Conservation (phyloP, 768 basidiomycete genomes). For the Hemileccinum rubropunctum region DNA sequence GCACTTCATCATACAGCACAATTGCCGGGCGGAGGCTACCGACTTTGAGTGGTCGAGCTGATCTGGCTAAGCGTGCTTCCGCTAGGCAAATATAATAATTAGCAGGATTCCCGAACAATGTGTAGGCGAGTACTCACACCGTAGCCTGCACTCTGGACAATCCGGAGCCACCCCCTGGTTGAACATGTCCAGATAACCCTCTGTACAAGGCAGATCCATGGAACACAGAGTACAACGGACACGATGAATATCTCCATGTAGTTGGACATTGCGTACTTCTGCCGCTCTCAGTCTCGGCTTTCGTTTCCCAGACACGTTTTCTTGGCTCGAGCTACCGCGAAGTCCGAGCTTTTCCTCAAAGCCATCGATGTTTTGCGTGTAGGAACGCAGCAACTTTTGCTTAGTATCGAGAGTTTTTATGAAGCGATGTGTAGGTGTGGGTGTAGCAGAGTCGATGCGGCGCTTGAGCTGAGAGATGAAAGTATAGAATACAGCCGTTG, state of each 20-base stretch:
- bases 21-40: constrained; percentile 92
- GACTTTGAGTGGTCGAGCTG: constrained; percentile 72
- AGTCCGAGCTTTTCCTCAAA: constrained; percentile 83
- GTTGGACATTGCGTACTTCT: constrained; percentile 84
- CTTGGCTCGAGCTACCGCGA: constrained; percentile 58
- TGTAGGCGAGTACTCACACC: constrained; percentile 56
- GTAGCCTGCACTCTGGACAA: constrained; percentile 80
- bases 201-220: constrained; percentile 67
- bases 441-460: constrained; percentile 75
- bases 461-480: constrained; percentile 91
- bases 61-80: constrained; percentile 75
- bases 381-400: constrained; percentile 82
- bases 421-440: constrained; percentile 86
- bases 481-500: constrained; percentile 88
- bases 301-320: constrained; percentile 53
- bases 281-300: constrained; percentile 65
- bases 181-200: constrained; percentile 63
- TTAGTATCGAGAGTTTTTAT: constrained; percentile 81
- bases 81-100: constrained; percentile 41
- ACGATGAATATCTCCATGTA: constrained; percentile 92
- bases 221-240: constrained; percentile 88
- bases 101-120: neutral
- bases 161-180: constrained; percentile 69
- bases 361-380: constrained; percentile 98
- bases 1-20: constrained; percentile 92